Evolutionary conservation across 2,329 filamentous ascomycete genomes (phyloP), one percentile per base, ranked within the genome.

Genomic region (Penicillium sclerotiorum): DNA sequence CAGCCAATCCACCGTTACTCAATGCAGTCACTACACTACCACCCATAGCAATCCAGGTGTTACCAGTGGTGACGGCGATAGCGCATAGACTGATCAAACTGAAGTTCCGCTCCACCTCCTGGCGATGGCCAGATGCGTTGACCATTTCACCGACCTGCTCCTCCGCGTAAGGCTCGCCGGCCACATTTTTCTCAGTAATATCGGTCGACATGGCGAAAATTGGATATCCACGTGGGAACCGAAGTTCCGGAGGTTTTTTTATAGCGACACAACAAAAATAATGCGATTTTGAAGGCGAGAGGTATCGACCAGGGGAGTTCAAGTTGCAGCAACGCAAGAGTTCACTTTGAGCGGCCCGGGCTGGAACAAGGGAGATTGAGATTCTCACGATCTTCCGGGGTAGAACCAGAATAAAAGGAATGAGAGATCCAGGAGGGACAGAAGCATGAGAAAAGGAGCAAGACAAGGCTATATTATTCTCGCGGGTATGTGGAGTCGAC

Each of bases 21-120:
- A 85, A 76, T 18, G 80, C 80, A 36, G 78, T 71, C 12, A 77
- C 73, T 32, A 86, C 76, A 45, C 82, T 84, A 11, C 83, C 83
- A 46, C 82, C 84, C 50, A 86, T 70, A 5, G 83, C 81, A 46
- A 83, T 77, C 83, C 83, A 87, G 15, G 83, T 83, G 59, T 85
- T 86, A 65, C 85, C 83, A 20, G 84, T 80, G 1, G 82, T 85
- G 43, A 86, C 68, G 0, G 81, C 83, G 38, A 83, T 74, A 20
- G 81, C 82, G 44, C 82, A 81, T 35, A 86, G 78, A 43, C 78
- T 80, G 39, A 84, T 58, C 8, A 86, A 70, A 28, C 80, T 78
- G 65, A 86, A 87, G 60, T 87, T 84, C 13, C 84, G 76, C 49
- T 80, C 78, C 30, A 87, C 69, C 64, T 87, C 83, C 65, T 87